Percentiles rank a stretch among this genome's conserved stretches.
phyloP scores from a whole-genome alignment of 2,329 filamentous ascomycete species.

The Paecilomyces sp. region DNA sequence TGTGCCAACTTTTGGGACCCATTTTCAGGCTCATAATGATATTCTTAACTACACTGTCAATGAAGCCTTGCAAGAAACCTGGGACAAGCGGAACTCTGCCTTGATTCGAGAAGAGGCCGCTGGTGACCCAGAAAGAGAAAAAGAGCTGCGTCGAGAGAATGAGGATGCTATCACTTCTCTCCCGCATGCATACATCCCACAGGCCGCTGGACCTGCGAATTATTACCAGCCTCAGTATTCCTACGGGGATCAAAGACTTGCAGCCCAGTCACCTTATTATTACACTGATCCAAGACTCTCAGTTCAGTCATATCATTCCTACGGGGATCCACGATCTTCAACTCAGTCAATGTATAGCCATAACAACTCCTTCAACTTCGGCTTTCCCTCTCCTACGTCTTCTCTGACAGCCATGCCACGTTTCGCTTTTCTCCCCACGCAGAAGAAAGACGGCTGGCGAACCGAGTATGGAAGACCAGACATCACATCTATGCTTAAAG shows the following conservation, averaged over 20 bases:
- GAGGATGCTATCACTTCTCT: conserved; percentile 79
- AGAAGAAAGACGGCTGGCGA: conserved; percentile 66
- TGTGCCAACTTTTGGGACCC: conserved; percentile 38
- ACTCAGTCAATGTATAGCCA: conserved; percentile 3
- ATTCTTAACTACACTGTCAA: conserved; percentile 81
- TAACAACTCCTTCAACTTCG: conserved; percentile 56
- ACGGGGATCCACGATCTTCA: background rate
- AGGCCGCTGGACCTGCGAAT: conserved; percentile 8
- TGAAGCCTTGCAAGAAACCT: conserved; percentile 78
- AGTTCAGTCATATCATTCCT: conserved; percentile 2
- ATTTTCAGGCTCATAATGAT: conserved; percentile 58
- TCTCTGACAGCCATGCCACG: conserved; percentile 87
- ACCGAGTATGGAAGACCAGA: conserved; percentile 90
- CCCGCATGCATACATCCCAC: conserved; percentile 45
- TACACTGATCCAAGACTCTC: background rate
- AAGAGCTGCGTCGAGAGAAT: conserved; percentile 71
- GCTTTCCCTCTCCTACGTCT: conserved; percentile 76
- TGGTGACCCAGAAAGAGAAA: conserved; percentile 70
- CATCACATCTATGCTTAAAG: conserved; percentile 75
- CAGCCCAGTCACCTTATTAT: conserved; percentile 7
- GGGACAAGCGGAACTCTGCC: conserved; percentile 77
- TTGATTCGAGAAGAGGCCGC: conserved; percentile 74
- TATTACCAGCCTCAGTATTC: conserved; percentile 6
- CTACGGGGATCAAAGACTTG: background rate
- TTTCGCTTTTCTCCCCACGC: conserved; percentile 66